Base-by-base conservation (phyloP, 371 early-diverging fungal species). In the Blakeslea trispora region DNA sequence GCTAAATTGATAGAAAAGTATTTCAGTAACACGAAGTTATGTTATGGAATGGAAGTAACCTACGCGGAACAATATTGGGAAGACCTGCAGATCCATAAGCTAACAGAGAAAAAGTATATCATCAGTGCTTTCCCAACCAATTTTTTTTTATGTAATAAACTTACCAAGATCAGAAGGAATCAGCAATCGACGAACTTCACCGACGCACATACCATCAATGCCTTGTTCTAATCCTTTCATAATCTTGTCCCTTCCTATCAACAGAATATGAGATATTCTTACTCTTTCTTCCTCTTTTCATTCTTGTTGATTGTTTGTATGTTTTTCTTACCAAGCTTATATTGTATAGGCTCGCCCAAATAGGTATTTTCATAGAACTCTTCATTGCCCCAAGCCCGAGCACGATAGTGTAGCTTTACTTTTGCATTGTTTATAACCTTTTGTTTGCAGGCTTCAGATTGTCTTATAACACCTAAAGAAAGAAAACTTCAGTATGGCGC, bases 151-250 rank as follows among this genome's bases (percentile, higher is more conserved):
- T 11, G 3, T 35, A 7, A 15, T 28, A 10, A 41, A 28, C 48
- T 56, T 64, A 64, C 64, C 64, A 18, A 86, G 72, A 35, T 72
- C 59, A 9, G 85, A 63, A 21, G 90, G 88, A 35, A 89, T 85
- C 28, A 75, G 61, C n/a, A 91, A 61, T 46, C 78, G 75, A 19
- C 89, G 68, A 50, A 85, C 77, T 64, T 87, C 87, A 46, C 87
- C 89, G 15, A 77, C 65, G 47, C 85, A 85, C 91, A 90, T 90
- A 57, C 77, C 88, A 34, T 82, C 53, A 19, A 90, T 64, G n/a
- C 89, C 91, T 40, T 84, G 64, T 40, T 89, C 86, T 71, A 86
- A 75, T 19, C 90, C 69, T 42, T 70, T 58, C 59, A 74, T 63
- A 1, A 74, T 47, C 18, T 65, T 68, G 34, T 70, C 71, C 23